A percentile compares a stretch with the other conserved stretches of the same genome.
Conservation (phyloP, 2,329 filamentous ascomycete species). For the Trichoderma harzianum region DNA sequence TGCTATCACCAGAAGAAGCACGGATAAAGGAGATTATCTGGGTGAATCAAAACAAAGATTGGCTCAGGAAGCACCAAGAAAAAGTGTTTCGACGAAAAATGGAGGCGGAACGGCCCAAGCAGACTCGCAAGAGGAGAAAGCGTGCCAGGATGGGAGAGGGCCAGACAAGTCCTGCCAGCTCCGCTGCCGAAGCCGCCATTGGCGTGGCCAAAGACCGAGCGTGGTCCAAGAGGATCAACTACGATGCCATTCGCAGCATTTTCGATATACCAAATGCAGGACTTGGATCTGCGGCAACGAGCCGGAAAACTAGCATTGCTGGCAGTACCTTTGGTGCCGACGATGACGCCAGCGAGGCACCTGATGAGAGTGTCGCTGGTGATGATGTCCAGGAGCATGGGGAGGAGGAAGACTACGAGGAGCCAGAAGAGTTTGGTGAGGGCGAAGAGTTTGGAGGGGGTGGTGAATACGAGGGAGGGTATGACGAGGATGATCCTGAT, state of each 20-base stretch:
- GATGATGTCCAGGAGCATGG: constrained; percentile 34
- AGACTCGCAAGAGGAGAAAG: constrained; percentile 53
- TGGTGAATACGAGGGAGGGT: constrained; percentile 33
- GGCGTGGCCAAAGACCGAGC: constrained; percentile 64
- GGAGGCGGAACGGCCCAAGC: constrained; percentile 55
- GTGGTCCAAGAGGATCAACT: constrained; percentile 74
- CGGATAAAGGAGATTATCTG: constrained; percentile 87
- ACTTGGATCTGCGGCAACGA: constrained; percentile 50
- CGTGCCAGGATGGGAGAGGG: constrained; percentile 60
- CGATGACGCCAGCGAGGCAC: constrained; percentile 35
- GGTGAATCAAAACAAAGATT: constrained; percentile 93
- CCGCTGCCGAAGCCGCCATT: constrained; percentile 65
- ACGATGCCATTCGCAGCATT: constrained; percentile 58
- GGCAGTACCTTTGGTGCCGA: constrained; percentile 36
- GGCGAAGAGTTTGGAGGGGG: constrained; percentile 34
- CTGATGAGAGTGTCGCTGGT: constrained; percentile 36
- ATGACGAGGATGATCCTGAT: constrained; percentile 37
- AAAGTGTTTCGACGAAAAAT: constrained; percentile 74
- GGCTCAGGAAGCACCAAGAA: constrained; percentile 80
- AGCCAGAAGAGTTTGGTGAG: constrained; percentile 31
- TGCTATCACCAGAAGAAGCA: constrained; percentile 70
- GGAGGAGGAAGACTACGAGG: constrained; percentile 37
- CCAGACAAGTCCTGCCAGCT: constrained; percentile 62
- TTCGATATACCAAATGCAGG: constrained; percentile 49
- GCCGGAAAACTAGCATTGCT: constrained; percentile 40